Conservation (phyloP, 352 stramenopile genomes). For the Globisporangium recalcitrans region DNA sequence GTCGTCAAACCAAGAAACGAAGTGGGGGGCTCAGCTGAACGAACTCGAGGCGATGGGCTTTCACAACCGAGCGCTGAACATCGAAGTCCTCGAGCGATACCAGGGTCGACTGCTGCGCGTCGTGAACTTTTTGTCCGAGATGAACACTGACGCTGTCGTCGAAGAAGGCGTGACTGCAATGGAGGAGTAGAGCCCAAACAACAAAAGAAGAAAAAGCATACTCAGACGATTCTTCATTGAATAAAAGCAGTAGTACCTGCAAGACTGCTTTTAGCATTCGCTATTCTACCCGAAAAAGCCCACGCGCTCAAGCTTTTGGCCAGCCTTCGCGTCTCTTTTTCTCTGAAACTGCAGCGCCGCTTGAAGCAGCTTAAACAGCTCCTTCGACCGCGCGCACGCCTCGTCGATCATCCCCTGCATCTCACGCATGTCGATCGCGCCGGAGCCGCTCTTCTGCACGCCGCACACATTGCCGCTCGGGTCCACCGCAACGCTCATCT, state of each 20-base stretch:
- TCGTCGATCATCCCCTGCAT: constrained; percentile 81
- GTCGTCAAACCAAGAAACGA: constrained; percentile 40
- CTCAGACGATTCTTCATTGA: constrained; percentile 1
- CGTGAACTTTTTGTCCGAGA: constrained; percentile 78
- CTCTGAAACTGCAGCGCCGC: constrained; percentile 45
- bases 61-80: constrained; percentile 51
- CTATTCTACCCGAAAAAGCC: constrained; percentile 50
- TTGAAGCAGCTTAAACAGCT: constrained; percentile 59
- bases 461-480: constrained; percentile 52
- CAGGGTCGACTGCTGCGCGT: constrained; percentile 76
- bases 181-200: constrained; percentile 27
- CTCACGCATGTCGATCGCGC: constrained; percentile 65
- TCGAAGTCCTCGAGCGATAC: constrained; percentile 73
- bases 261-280: neutral
- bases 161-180: constrained; percentile 26
- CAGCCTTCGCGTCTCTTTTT: constrained; percentile 35
- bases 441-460: constrained; percentile 68
- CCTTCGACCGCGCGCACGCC: constrained; percentile 50
- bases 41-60: constrained; percentile 77
- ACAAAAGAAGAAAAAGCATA: constrained; percentile 3
- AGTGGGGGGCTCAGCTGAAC: constrained; percentile 58
- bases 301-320: constrained; percentile 50
- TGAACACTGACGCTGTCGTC: constrained; percentile 20
- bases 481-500: constrained; percentile 72
- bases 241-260: constrained; percentile 5